Percentiles rank a stretch among this genome's conserved stretches.
Evolutionary conservation across 1,139 yeast species (phyloP).

Genomic region (Candida frijolesensis): DNA sequence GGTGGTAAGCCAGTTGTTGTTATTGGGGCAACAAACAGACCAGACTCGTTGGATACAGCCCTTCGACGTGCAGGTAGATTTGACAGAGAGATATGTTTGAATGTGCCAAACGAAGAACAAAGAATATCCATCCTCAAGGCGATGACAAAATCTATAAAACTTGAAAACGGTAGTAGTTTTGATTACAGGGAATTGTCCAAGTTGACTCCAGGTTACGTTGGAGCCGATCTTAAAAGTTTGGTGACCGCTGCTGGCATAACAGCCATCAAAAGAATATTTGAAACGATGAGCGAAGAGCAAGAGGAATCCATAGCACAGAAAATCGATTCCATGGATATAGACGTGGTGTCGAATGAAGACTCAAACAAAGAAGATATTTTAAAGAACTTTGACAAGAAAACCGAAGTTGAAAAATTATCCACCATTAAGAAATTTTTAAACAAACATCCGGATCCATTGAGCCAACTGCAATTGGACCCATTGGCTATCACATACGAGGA

Average conservation of each 20-base stretch:
- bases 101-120: slow-evolving; percentile 88
- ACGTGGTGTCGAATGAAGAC: slow-evolving; percentile 16
- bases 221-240: slow-evolving; percentile 93
- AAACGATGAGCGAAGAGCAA: slow-evolving; percentile 43
- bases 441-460: slow-evolving; percentile 78
- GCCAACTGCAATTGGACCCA: slow-evolving; percentile 72
- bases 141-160: slow-evolving; percentile 67
- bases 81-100: slow-evolving; percentile 59
- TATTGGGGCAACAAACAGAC: slow-evolving; percentile 52
- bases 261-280: slow-evolving; percentile 90
- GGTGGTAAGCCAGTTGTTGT: slow-evolving; percentile 83
- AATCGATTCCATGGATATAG: slow-evolving; percentile 47
- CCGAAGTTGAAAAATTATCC: slow-evolving; percentile 50
- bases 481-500: slow-evolving; percentile 77
- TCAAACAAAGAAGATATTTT: slow-evolving; percentile 14
- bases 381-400: slow-evolving; percentile 29
- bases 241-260: slow-evolving; percentile 95
- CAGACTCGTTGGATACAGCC: slow-evolving; percentile 51
- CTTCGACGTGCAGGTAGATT: slow-evolving; percentile 53
- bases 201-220: slow-evolving; percentile 96
- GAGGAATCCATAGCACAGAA: slow-evolving; percentile 17
- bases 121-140: slow-evolving; percentile 75
- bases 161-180: slow-evolving; percentile 59
- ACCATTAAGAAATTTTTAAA: slow-evolving; percentile 73
- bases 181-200: slow-evolving; percentile 79